These are phyloP conservation scores for Oryza meyeriana DNA, from an alignment of 176 grass and related monocot species.

Conservation along the genomic window DNA sequence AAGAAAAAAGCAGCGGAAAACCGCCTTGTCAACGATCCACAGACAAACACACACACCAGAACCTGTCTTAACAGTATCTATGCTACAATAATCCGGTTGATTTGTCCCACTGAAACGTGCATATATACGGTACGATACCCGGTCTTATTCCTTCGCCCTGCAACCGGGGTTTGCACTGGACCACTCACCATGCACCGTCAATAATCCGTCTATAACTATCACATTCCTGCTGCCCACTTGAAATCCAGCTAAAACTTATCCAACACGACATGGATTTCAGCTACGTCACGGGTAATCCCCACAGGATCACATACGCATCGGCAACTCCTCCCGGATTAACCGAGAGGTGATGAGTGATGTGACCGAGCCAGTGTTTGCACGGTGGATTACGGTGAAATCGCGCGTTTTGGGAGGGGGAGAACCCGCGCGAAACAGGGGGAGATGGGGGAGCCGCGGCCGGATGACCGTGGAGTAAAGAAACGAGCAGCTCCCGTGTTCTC, in stretches of 20 bases:
- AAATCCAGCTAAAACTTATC: neutral
- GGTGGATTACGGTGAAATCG: neutral
- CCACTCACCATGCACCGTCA: neutral
- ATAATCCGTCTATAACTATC: neutral
- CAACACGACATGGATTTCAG: slow-evolving; percentile 21
- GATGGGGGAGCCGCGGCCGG: neutral
- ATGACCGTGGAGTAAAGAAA: neutral
- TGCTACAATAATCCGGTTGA: neutral
- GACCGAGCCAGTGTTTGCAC: too few species aligned
- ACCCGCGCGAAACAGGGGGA: neutral
- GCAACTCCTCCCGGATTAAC: neutral
- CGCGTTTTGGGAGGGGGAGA: neutral
- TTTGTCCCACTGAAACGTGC: neutral
- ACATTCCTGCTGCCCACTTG: neutral
- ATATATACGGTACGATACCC: neutral
- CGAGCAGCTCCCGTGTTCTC: slow-evolving; percentile 46
- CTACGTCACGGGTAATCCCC: slow-evolving; percentile 30
- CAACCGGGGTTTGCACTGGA: neutral
- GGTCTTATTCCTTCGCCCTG: neutral
- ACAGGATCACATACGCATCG: neutral
- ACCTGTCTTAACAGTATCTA: neutral
- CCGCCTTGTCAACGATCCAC: neutral
- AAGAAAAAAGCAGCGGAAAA: neutral
- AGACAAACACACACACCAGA: neutral
- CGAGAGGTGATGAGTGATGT: neutral